Evolutionary conservation across 2,329 filamentous ascomycete genomes (phyloP).

Genomic region (Penicillium crustosum): DNA sequence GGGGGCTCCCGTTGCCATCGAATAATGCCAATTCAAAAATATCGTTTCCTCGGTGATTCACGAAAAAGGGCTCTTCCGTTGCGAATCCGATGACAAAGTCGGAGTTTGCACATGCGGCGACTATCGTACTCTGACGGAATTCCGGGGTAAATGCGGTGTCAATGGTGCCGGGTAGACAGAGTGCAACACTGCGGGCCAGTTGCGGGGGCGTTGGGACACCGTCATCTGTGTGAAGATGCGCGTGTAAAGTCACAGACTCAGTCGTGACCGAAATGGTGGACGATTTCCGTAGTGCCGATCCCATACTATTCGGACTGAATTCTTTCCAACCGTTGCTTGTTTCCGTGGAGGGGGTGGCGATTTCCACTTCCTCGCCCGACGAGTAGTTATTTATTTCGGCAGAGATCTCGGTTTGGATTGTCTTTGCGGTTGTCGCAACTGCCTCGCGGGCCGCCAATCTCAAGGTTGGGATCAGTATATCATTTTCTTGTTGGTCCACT

Average conservation of each 20-base stretch:
- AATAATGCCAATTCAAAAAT: conserved; percentile 27
- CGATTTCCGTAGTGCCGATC: conserved; percentile 34
- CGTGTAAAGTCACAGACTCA: conserved; percentile 40
- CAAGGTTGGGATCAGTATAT: conserved; percentile 44
- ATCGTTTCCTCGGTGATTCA: conserved; percentile 30
- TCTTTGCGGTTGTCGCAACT: conserved; percentile 40
- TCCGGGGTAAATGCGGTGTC: conserved; percentile 35
- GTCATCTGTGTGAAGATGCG: conserved; percentile 24
- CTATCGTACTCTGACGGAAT: conserved; percentile 38
- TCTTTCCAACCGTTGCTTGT: conserved; percentile 23
- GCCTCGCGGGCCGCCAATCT: conserved; percentile 44
- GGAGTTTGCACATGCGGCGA: conserved; percentile 40
- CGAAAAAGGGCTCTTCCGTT: conserved; percentile 38
- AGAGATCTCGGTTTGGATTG: conserved; percentile 44
- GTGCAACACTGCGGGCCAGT: conserved; percentile 37
- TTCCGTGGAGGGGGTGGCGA: conserved; percentile 5
- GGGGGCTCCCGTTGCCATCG: conserved; percentile 18
- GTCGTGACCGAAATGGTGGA: conserved; percentile 45
- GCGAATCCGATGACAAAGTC: conserved; percentile 44
- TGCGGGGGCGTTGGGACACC: conserved; percentile 36
- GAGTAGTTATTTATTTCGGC: conserved; percentile 25
- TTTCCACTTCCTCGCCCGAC: conserved; percentile 13
- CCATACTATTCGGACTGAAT: conserved; percentile 28
- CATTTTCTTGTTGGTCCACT: conserved; percentile 39
- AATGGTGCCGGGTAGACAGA: conserved; percentile 36